These are phyloP conservation scores for Plasmopara muralis DNA, from an alignment of 352 stramenopile genomes.

Conservation along the genomic window DNA sequence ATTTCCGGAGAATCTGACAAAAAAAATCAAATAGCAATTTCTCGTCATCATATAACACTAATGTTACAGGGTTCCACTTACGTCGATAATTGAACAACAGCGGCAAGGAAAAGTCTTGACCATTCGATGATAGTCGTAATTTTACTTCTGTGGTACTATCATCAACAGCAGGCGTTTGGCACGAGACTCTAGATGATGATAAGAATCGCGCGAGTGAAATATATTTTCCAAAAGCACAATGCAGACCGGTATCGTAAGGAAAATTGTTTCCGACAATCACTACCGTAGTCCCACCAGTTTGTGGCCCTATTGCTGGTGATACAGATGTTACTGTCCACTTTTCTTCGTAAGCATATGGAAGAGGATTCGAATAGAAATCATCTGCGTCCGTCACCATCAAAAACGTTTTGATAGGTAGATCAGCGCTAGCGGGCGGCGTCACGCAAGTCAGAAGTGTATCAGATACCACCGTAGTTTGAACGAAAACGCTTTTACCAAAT, in stretches of 20 bases:
- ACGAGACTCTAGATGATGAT: slow-evolving; percentile 23
- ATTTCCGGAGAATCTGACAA: slow-evolving; percentile 35
- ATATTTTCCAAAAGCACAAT: slow-evolving; percentile 33
- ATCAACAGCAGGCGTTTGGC: slow-evolving; percentile 10
- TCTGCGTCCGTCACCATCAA: slow-evolving; percentile 52
- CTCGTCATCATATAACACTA: neutral
- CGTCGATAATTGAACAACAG: slow-evolving; percentile 44
- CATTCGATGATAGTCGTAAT: slow-evolving; percentile 48
- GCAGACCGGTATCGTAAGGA: slow-evolving; percentile 18
- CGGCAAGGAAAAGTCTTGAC: slow-evolving; percentile 37
- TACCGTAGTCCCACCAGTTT: slow-evolving; percentile 31
- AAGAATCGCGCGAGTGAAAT: slow-evolving; percentile 16
- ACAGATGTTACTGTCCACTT: slow-evolving; percentile 27
- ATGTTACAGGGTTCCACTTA: slow-evolving; percentile 13
- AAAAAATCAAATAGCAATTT: slow-evolving; percentile 2
- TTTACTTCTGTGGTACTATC: slow-evolving; percentile 12
- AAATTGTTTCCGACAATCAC: slow-evolving; percentile 29
- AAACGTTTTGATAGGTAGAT: slow-evolving; percentile 26
- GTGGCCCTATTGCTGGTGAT: slow-evolving; percentile 22
- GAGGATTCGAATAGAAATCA: slow-evolving; percentile 53
- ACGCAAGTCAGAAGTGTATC: slow-evolving; percentile 38
- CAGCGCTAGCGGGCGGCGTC: slow-evolving; percentile 20
- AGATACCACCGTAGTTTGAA: slow-evolving; percentile 25
- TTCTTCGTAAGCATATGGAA: slow-evolving; percentile 43
- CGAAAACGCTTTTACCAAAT: slow-evolving; percentile 40